Evolutionary conservation across 2,329 filamentous ascomycete genomes (phyloP), one percentile per base, ranked within the genome.

Genomic region (Endothia cerciana): DNA sequence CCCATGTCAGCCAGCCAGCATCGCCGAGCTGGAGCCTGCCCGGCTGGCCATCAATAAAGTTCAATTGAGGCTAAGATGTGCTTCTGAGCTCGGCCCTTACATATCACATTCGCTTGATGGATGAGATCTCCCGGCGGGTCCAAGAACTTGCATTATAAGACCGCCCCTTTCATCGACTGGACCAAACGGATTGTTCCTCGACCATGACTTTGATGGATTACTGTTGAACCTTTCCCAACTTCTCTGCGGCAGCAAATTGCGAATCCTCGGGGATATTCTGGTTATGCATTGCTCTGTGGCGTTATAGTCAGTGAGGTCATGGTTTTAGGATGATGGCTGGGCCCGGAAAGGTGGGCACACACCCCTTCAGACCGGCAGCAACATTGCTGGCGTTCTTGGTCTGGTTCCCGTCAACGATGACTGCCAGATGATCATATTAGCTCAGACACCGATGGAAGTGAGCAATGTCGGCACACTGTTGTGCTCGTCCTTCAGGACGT

Each of bases 351-450:
- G 2, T 1, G 8, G 11, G 30, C 15, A 75, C 73, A 85, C 73
- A 85, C 80, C 82, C 81, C 75, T 85, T 84, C 17, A 84, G 77
- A 22, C 82, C 82, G 17, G 81, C 80, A 22, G 79, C 78, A 67
- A 87, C 83, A 62, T 86, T 85, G 70, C 77, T 77, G n/a, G 82
- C 80, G 71, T 86, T 85, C 78, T 86, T 86, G 60, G 79, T 70
- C 62, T 75, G 73, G 22, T 72, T 73, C 22, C 79, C 76, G 25
- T 71, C 70, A 15, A 74, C 72, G 55, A 74, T 74, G 45, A 76
- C 66, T 41, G 79, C 75, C 38, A 30, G 2, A 6, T 2, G 4
- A 15, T 4, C 1, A 22, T 13, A 28, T 68, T 70, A 45, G 19
- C 8, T 3, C 13, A 33, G 17, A 3, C 19, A 28, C 19, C 36